Evolutionary conservation across 1,139 yeast species (phyloP), one percentile per base, ranked within the genome.

Genomic region (Scheffersomyces quercinus): DNA sequence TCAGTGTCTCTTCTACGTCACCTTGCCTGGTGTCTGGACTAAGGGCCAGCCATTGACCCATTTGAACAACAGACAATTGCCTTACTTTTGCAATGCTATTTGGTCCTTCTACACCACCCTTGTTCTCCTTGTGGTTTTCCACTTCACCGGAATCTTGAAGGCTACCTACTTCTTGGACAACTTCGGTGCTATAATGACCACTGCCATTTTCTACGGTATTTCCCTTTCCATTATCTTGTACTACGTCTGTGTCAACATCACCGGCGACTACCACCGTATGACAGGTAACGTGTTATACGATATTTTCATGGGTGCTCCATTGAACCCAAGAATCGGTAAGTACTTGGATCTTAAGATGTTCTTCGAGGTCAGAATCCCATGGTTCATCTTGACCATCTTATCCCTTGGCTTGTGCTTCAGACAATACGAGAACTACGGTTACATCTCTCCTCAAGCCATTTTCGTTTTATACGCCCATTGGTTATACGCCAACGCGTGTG

Each of bases 241-340:
- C 64, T 51, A 82, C 36, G 79, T 81, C 67, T 86, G 90, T 45
- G 60, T 89, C 50, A 67, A 68, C 52, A 78, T 90, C 38, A 66
- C 88, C 36, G 82, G 84, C 36, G 91, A 85, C 61, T 86, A 82
- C 67, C 93, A 88, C 60, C 77, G 95, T 51, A 82, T 93, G 93
- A 84, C 97, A 9, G 98, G 98, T 12, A 89, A 87, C 66, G 85
- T 80, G 58, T 67, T 91, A 52, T 93, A 91, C 63, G 99, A 93
- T 67, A 75, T 90, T 59, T 93, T 93, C 71, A 85, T 93, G 95
- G 99, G 99, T 35, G 97, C 97, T 11, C 96, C 97, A 39, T 80
- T 95, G 62, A 93, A 95, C 68, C 99, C 99, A 51, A 80, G 99
- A 63, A 76, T 93, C 60, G 98, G 98, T 35, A 83, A 85, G 57